These are phyloP conservation scores for Sungouiozyma ichnusensis DNA, from an alignment of 805 yeast genomes.

Conservation along the genomic window DNA sequence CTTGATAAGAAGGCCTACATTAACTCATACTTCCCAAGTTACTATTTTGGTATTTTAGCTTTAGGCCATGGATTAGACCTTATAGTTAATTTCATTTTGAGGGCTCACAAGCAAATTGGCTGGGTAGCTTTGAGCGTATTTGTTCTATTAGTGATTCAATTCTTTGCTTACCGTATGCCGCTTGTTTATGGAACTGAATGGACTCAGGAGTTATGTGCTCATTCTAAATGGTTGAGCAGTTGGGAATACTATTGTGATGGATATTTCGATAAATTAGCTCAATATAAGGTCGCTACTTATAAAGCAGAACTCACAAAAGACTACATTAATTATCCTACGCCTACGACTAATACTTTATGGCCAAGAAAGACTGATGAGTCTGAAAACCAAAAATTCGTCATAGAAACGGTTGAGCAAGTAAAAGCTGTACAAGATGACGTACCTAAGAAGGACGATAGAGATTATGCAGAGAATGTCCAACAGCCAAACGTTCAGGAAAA, in stretches of 20 bases:
- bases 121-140: conserved; percentile 39
- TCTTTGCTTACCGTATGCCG: conserved; percentile 57
- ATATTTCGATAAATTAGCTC: conserved; percentile 31
- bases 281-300: conserved; percentile 10
- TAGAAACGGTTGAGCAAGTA: neutral
- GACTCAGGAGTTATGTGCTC: conserved; percentile 59
- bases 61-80: conserved; percentile 56
- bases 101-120: conserved; percentile 34
- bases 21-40: conserved; percentile 87
- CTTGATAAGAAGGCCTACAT: conserved; percentile 89
- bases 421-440: neutral
- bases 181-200: conserved; percentile 70
- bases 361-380: neutral
- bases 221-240: conserved; percentile 43
- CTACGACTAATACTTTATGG: neutral
- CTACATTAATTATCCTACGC: neutral
- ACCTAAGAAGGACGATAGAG: neutral
- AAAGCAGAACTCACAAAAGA: neutral
- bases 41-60: conserved; percentile 75
- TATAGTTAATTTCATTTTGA: conserved; percentile 33
- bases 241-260: conserved; percentile 88
- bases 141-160: conserved; percentile 39
- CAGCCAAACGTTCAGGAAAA: conserved; percentile 5
- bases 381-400: neutral
- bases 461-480: conserved; percentile 1